Percentiles rank a stretch among this genome's conserved stretches.
These are phyloP conservation scores for Geranium incanum DNA, from an alignment of 441 rosid genomes.

Conservation along the genomic window DNA sequence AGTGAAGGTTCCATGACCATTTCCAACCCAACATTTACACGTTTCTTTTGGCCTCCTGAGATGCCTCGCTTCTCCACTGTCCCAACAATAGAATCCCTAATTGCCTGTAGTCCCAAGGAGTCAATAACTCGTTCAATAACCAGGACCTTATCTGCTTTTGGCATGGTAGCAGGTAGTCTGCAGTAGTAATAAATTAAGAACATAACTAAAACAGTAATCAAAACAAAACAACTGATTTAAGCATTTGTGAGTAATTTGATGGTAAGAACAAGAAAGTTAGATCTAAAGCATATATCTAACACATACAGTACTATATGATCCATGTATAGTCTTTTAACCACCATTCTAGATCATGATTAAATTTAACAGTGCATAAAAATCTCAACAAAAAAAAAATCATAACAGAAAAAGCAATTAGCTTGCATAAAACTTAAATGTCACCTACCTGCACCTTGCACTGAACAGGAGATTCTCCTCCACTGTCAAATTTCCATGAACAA, in stretches of 20 bases:
- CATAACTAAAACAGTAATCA: slow-evolving; percentile 13
- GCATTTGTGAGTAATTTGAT: slow-evolving; percentile 7
- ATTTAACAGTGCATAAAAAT: slow-evolving; percentile 8
- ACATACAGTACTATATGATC: background rate
- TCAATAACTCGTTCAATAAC: slow-evolving; percentile 91
- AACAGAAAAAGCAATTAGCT: slow-evolving; percentile 1
- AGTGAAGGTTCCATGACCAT: slow-evolving; percentile 99
- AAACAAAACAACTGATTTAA: slow-evolving; percentile 11
- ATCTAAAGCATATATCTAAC: no score
- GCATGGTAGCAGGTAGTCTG: slow-evolving; percentile 66
- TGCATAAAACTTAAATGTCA: slow-evolving; percentile 10
- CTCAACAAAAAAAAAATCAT: background rate
- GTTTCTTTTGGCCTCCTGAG: slow-evolving; percentile 94
- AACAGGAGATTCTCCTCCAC: slow-evolving; percentile 94
- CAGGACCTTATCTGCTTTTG: slow-evolving; percentile 70
- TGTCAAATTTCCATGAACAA: slow-evolving; percentile 96
- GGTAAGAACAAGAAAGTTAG: background rate
- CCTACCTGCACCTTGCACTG: slow-evolving; percentile 96
- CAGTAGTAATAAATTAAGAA: slow-evolving; percentile 19
- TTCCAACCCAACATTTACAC: slow-evolving; percentile 95
- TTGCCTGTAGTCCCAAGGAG: slow-evolving; percentile 66
- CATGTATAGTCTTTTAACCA: background rate
- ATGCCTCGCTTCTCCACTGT: slow-evolving; percentile 95
- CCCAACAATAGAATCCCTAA: slow-evolving; percentile 87
- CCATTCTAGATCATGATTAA: background rate